Conservation (phyloP, 768 basidiomycete genomes). For the Coprinopsis cinerea region DNA sequence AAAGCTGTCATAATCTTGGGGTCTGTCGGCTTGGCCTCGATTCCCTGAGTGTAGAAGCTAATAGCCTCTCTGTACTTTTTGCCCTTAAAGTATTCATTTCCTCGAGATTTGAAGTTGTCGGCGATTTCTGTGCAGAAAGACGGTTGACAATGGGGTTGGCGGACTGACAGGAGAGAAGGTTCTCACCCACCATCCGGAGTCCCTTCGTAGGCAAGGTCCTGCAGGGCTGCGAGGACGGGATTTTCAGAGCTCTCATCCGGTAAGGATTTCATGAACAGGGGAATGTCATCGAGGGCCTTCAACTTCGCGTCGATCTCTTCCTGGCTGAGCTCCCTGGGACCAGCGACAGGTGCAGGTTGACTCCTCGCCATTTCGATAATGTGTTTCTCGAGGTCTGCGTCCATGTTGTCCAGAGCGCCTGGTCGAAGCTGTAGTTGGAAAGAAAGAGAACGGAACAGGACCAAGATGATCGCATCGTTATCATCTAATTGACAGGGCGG, state of each 20-base stretch:
- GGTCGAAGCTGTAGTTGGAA: too few species aligned
- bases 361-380: not conserved
- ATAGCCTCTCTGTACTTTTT: constrained; percentile 84
- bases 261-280: constrained; percentile 89
- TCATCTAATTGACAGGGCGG: too few species aligned
- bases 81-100: constrained; percentile 89
- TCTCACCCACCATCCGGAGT: constrained; percentile 83
- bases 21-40: constrained; percentile 80
- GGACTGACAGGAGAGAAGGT: not conserved
- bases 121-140: constrained; percentile 55
- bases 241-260: constrained; percentile 67
- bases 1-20: constrained; percentile 54
- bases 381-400: too few species aligned
- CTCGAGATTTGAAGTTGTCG: constrained; percentile 89
- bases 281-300: constrained; percentile 55
- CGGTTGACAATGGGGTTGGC: not conserved
- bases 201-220: constrained; percentile 83
- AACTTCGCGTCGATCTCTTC: constrained; percentile 34
- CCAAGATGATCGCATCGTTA: too few species aligned
- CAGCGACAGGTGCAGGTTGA: too few species aligned
- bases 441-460: too few species aligned
- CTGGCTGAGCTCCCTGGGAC: constrained; percentile 22
- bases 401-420: too few species aligned
- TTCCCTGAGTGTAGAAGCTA: constrained; percentile 84
- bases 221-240: constrained; percentile 70